These are phyloP conservation scores for Vitis vinifera DNA, from an alignment of 164 flowering plant genomes.

Conservation along the genomic window ASM3070453v1 NC_081814.1:6384501-6385000, in stretches of 20 bases:
- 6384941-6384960: slow-evolving; percentile 17
- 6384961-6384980: slow-evolving; percentile 1
- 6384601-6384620: slow-evolving; percentile 24
- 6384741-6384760: slow-evolving; percentile 31
- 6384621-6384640: slow-evolving; percentile 20
- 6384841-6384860: slow-evolving; percentile 18
- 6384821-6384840: slow-evolving; percentile 15
- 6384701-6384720: slow-evolving; percentile 25
- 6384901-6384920: slow-evolving; percentile 63
- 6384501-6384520: slow-evolving; percentile 41
- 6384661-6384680: slow-evolving; percentile 85
- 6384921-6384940: slow-evolving; percentile 39
- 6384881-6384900: slow-evolving; percentile 72
- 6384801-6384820: slow-evolving; percentile 34
- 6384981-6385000: slow-evolving; percentile 14
- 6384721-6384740: slow-evolving; percentile 10
- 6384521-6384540: slow-evolving; percentile 20
- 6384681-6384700: slow-evolving; percentile 39
- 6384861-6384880: slow-evolving; percentile 34
- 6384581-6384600: slow-evolving; percentile 33
- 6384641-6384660: slow-evolving; percentile 51
- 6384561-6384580: slow-evolving; percentile 21
- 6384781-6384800: slow-evolving; percentile 32
- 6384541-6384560: slow-evolving; percentile 8
- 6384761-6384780: slow-evolving; percentile 40